Percentiles rank a stretch among this genome's conserved stretches.
Evolutionary conservation across 2,329 filamentous ascomycete species (phyloP).

Genomic region (Fusarium napiforme): DNA sequence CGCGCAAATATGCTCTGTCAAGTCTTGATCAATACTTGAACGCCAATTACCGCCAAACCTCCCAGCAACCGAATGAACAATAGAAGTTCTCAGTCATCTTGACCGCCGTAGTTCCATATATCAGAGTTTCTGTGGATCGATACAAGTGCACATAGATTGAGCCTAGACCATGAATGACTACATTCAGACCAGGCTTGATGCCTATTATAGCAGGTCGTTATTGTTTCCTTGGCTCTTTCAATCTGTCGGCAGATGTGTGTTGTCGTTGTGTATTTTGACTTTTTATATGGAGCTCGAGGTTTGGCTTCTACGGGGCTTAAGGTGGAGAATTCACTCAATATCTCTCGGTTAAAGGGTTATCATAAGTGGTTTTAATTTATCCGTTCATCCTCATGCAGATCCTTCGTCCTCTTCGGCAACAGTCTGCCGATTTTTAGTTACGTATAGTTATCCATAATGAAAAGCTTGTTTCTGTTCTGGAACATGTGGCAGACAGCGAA

Average conservation of each 20-base stretch:
- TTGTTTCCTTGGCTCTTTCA: not conserved
- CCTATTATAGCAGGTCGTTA: not conserved
- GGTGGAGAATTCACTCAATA: not conserved
- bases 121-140: not conserved
- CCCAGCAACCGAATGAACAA: not conserved
- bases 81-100: not conserved
- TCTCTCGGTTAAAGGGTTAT: not conserved
- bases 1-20: rapidly evolving
- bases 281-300: not conserved
- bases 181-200: not conserved
- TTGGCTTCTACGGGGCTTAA: not conserved
- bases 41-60: not conserved
- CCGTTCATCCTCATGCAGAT: rapidly evolving
- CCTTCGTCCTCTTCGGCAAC: not conserved
- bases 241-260: not conserved
- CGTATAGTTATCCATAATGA: not conserved
- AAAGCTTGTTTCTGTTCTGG: not conserved
- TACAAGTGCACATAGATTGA: not conserved
- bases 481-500: not conserved
- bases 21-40: not conserved
- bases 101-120: not conserved
- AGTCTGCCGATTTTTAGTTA: too few relatives aligned
- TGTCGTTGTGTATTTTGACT: not conserved
- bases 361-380: not conserved
- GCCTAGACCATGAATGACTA: not conserved